Base-by-base conservation (phyloP, 495 filamentous ascomycete genomes). In the Lasiosphaeria miniovina region DNA sequence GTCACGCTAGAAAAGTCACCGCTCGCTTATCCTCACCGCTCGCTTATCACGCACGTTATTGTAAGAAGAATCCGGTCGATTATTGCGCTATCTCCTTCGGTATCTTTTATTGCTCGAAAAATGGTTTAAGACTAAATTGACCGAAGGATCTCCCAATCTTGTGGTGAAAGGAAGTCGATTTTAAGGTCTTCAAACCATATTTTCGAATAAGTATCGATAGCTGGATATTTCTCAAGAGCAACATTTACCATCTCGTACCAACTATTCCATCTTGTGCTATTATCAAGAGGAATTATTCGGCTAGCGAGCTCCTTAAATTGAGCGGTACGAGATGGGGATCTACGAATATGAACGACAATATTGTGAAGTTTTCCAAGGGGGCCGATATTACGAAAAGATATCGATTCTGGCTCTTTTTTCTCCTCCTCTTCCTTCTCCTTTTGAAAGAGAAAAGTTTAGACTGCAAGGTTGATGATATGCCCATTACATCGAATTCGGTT, bases 41-140 rank as follows among this genome's bases (percentile, higher is more conserved):
- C n/a, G n/a, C n/a, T n/a, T n/a, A n/a, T n/a, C n/a, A n/a, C n/a
- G n/a, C n/a, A n/a, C n/a, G n/a, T n/a, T n/a, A 53, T 36, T 38
- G 51, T 53, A 36, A 53, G 51, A 38, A 53, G 32, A 53, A 53
- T 53, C 2, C 24, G 32, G 34, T 53, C 24, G 6, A 53, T 53
- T 53, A 14, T 53, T 38, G 32, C 51, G 36, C 17, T 11, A 36
- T 53, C 51, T 53, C 51, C 51, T 53, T 53, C 24, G n/a, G 51
- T 53, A 53, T 36, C 51, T 53, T 53, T 53, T 35, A 12, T 53
- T 36, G 24, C 51, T 53, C 24, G 51, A 32, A 53, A 53, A 53
- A 36, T 35, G 24, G 51, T 24, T 35, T 53, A 53, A 36, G 51
- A 53, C 17, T 53, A 12, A 32, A 53, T 53, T 12, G 34, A 53